Evolutionary conservation across 1,139 yeast genomes (phyloP).

Genomic region (Blastobotrys illinoisensis): DNA sequence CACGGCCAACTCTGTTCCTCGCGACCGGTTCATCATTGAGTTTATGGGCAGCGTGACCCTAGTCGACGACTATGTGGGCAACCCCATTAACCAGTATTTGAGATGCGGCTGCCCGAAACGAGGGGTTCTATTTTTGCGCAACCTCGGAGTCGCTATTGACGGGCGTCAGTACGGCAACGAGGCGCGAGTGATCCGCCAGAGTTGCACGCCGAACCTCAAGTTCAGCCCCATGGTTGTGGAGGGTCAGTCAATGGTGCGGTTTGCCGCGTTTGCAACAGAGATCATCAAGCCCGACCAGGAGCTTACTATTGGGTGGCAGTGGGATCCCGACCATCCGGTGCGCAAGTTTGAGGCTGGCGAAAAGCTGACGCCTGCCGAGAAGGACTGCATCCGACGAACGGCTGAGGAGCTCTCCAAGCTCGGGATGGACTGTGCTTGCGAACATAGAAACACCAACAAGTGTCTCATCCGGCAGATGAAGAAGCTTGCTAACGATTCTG

Average conservation of each 20-base stretch:
- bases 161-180: constrained; percentile 75
- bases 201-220: constrained; percentile 71
- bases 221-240: constrained; percentile 47
- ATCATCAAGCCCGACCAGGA: constrained; percentile 60
- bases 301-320: constrained; percentile 77
- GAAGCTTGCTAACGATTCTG: constrained; percentile 5
- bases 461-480: constrained; percentile 26
- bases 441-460: constrained; percentile 25
- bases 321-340: constrained; percentile 80
- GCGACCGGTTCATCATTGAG: constrained; percentile 55
- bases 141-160: constrained; percentile 60
- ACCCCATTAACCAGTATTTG: constrained; percentile 69
- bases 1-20: constrained; percentile 34
- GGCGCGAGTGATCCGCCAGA: constrained; percentile 66
- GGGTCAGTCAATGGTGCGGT: constrained; percentile 43
- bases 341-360: constrained; percentile 43
- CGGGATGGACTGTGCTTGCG: constrained; percentile 70
- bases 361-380: constrained; percentile 27
- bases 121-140: constrained; percentile 53
- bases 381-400: constrained; percentile 20
- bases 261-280: constrained; percentile 54
- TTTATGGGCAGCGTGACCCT: constrained; percentile 69
- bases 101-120: constrained; percentile 85
- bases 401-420: constrained; percentile 29
- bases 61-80: constrained; percentile 55